These are phyloP conservation scores for Podaxis rugospora DNA, from an alignment of 768 basidiomycete genomes.

Conservation along the genomic window DNA sequence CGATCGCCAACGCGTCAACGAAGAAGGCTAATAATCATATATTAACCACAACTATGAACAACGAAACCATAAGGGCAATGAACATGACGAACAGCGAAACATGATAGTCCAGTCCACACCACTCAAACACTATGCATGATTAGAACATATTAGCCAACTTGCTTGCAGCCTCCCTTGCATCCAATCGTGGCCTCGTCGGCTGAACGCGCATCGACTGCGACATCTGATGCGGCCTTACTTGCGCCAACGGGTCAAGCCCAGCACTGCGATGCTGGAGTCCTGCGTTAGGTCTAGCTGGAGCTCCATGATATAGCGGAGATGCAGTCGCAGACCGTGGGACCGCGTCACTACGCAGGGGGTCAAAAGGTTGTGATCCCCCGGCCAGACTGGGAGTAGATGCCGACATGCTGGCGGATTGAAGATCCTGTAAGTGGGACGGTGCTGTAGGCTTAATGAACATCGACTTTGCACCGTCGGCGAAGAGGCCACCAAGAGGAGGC, in stretches of 20 bases:
- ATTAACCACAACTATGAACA: neutral
- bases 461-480: constrained; percentile 74
- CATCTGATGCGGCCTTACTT: constrained; percentile 59
- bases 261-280: constrained; percentile 22
- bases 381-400: constrained; percentile 29
- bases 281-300: constrained; percentile 18
- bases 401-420: constrained; percentile 26
- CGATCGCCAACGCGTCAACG: neutral
- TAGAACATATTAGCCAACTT: constrained; percentile 90
- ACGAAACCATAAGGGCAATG: neutral
- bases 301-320: constrained; percentile 26
- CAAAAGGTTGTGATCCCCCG: constrained; percentile 20
- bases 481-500: constrained; percentile 59
- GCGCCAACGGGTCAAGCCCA: constrained; percentile 44
- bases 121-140: neutral
- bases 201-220: constrained; percentile 69
- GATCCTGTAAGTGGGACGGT: constrained; percentile 29
- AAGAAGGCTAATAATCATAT: neutral
- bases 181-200: constrained; percentile 68
- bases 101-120: neutral
- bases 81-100: neutral
- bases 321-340: constrained; percentile 24
- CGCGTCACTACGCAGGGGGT: constrained; percentile 34
- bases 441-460: constrained; percentile 65
- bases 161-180: constrained; percentile 82